These are phyloP conservation scores for Volvariella volvacea DNA, from an alignment of 1,284 basidiomycete species.

Conservation along the genomic window DNA sequence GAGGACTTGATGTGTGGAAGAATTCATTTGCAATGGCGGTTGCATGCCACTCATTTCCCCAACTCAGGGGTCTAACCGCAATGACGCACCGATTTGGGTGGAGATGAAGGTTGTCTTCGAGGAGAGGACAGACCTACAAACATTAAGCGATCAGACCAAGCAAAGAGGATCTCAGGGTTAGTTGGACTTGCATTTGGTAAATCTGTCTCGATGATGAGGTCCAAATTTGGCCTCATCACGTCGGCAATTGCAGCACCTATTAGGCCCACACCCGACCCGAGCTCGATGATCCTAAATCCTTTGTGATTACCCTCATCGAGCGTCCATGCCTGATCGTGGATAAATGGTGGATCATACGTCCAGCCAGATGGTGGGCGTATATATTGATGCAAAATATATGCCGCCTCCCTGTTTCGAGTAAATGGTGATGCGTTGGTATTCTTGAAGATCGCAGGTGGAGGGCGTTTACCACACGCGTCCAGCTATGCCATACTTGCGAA, in stretches of 20 bases:
- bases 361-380: constrained; percentile 30
- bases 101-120: constrained; percentile 43
- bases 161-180: not conserved
- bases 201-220: constrained; percentile 59
- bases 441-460: constrained; percentile 1
- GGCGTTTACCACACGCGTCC: constrained; percentile 61
- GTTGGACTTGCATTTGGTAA: constrained; percentile 42
- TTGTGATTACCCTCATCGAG: constrained; percentile 2
- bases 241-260: constrained; percentile 45
- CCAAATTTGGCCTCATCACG: constrained; percentile 19
- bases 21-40: constrained; percentile 32
- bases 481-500: constrained; percentile 66
- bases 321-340: constrained; percentile 11
- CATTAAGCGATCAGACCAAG: not conserved
- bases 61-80: constrained; percentile 51
- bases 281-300: constrained; percentile 43
- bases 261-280: constrained; percentile 69
- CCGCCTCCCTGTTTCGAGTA: constrained; percentile 58
- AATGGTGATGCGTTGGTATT: not conserved
- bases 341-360: constrained; percentile 58
- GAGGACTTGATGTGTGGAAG: constrained; percentile 11
- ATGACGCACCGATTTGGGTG: constrained; percentile 13
- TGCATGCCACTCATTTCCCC: constrained; percentile 50
- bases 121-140: constrained; percentile 46
- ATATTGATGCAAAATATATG: constrained; percentile 55